Conservation (phyloP, 768 basidiomycete genomes). For the Hericium coralloides region DNA sequence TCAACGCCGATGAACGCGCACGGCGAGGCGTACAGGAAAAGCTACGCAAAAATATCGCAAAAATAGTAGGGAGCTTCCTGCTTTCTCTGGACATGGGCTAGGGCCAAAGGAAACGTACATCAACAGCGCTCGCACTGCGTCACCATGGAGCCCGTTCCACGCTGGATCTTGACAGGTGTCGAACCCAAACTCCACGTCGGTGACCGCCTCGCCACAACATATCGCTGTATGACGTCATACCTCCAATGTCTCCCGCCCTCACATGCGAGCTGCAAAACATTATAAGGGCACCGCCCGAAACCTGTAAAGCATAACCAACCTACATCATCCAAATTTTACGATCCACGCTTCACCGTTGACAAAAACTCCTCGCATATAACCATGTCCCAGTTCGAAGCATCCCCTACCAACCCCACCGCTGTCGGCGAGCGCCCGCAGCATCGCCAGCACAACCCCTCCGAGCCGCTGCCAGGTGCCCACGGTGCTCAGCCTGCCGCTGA, state of each 20-base stretch:
- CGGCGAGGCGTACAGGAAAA: background rate
- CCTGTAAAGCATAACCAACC: background rate
- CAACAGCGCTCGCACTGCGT: no score
- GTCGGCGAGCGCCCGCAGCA: constrained; percentile 24
- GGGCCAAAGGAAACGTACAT: no score
- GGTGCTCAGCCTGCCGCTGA: constrained; percentile 23
- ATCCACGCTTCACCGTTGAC: background rate
- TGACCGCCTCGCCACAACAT: no score
- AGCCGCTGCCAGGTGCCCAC: constrained; percentile 37
- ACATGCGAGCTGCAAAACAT: background rate
- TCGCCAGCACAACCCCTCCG: constrained; percentile 38
- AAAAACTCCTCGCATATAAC: background rate
- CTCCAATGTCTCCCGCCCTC: no score
- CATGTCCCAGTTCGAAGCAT: background rate
- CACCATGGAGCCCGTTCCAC: no score
- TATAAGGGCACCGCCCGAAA: background rate
- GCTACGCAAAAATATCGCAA: no score
- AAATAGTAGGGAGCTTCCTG: no score
- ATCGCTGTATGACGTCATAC: no score
- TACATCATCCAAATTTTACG: background rate
- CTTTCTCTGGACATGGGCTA: no score
- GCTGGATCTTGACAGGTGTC: no score
- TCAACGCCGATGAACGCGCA: background rate
- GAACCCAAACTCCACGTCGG: no score
- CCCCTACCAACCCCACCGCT: background rate